Base-by-base conservation (phyloP, 2,329 filamentous ascomycete genomes). In the Fusarium sp. region DNA sequence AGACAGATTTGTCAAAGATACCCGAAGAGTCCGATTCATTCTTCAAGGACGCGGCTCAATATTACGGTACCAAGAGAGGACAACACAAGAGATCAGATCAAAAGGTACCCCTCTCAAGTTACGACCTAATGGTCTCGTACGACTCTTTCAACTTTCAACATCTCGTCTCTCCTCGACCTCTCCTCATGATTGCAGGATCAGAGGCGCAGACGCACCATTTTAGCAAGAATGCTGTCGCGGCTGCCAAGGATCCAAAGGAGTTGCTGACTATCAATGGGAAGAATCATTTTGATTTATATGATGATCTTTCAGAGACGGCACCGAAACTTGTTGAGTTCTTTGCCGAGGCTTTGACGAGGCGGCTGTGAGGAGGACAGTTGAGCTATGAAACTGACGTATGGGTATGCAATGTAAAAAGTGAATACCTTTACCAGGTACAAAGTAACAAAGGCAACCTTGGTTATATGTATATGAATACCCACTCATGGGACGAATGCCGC, bases 261-360 rank as follows among this genome's bases (percentile, higher is more conserved):
- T 14, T 56, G 17, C n/a, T 56, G 6, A 56, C 51, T 31, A 22
- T 56, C 6, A 35, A 56, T 12, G 51, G 51, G 4, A 56, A 36
- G 51, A 56, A 56, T 36, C 51, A 56, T 56, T 56, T 56, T 56
- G 51, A 56, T 24, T 33, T 56, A n/a, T 56, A 56, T 16, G 51
- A 56, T 24, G 51, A 56, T 36, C 51, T 56, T 56, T 31, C 27
- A 16, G 51, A 56, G 51, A 56, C 51, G 20, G 51, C 6, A 2
- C 51, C 51, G n/a, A 56, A 56, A 6, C 27, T 56, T n/a, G 51
- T 56, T 2, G 51, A 24, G 29, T 56, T 56, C 14, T 56, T 56
- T 33, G 17, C 24, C 6, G 49, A 53, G 49, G 27, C 49, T 53
- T 16, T 53, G 27, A 16, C 14, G 1, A 31, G 17, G 9, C 49